A percentile compares a stretch with the other conserved stretches of the same genome.
phyloP scores from a whole-genome alignment of 257 asterid genomes.

The Scutellaria barbata region DNA sequence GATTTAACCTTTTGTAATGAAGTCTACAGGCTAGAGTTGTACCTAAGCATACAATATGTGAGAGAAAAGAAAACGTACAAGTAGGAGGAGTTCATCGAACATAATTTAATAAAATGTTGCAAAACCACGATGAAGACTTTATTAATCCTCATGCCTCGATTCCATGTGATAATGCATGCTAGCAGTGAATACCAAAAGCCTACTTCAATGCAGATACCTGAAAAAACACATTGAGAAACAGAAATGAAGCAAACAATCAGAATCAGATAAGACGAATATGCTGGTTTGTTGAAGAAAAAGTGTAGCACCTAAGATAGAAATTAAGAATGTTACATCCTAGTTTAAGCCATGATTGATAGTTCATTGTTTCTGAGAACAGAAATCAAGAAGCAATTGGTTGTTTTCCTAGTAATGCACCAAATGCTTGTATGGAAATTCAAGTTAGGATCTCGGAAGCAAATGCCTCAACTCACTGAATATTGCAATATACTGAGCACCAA shows the following conservation, averaged over 20 bases:
- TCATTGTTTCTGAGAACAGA: neutral
- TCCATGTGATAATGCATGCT: conserved; percentile 13
- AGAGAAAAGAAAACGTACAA: conserved; percentile 6
- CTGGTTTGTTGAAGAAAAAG: neutral
- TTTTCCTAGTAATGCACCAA: neutral
- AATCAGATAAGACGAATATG: conserved; percentile 16
- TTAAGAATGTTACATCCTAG: neutral
- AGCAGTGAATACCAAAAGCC: conserved; percentile 24
- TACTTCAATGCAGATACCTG: conserved; percentile 38
- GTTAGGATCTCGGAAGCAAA: neutral
- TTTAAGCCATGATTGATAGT: conserved; percentile 9
- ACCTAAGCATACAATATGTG: neutral
- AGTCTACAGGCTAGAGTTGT: conserved; percentile 2
- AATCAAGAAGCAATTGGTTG: neutral
- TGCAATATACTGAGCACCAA: neutral
- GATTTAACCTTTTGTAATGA: neutral
- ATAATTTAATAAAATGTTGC: neutral
- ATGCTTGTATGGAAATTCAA: neutral
- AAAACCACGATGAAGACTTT: conserved; percentile 2
- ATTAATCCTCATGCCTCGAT: conserved; percentile 18
- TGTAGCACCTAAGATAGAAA: neutral
- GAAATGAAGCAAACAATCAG: conserved; percentile 5
- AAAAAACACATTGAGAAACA: neutral
- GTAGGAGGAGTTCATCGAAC: neutral
- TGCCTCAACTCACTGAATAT: neutral